These are phyloP conservation scores for Aureobasidium sp. DNA, from an alignment of 2,329 filamentous ascomycete genomes.

Conservation along the genomic window DNA sequence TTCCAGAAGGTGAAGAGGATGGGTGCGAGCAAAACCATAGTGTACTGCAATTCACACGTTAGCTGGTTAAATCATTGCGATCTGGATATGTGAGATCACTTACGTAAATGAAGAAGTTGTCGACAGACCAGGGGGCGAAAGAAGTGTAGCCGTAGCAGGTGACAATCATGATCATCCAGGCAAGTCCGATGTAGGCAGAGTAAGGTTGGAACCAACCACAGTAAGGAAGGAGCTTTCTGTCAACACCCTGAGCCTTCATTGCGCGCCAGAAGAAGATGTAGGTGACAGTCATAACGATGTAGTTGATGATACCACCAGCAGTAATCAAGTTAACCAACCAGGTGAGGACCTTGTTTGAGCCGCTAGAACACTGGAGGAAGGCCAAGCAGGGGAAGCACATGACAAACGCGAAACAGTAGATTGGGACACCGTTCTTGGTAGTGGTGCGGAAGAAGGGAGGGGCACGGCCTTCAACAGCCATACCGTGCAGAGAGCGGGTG, in stretches of 20 bases:
- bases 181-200: conserved; percentile 39
- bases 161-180: conserved; percentile 28
- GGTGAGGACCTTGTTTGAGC: conserved; percentile 19
- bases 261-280: conserved; percentile 52
- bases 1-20: conserved; percentile 55
- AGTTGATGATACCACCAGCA: conserved; percentile 50
- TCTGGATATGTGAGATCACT: no score
- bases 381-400: conserved; percentile 22
- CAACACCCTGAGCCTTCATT: conserved; percentile 41
- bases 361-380: conserved; percentile 20
- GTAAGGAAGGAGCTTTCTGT: conserved; percentile 49
- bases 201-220: conserved; percentile 48
- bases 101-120: conserved; percentile 38
- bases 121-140: conserved; percentile 37
- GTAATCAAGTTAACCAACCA: conserved; percentile 46
- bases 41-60: conserved; percentile 30
- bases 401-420: conserved; percentile 46
- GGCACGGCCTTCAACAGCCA: conserved; percentile 45
- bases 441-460: conserved; percentile 48
- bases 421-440: conserved; percentile 50
- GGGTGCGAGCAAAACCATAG: conserved; percentile 47
- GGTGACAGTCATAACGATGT: conserved; percentile 51
- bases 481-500: conserved; percentile 44
- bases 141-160: conserved; percentile 49
- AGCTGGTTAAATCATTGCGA: no score